Evolutionary conservation across 352 stramenopile species (phyloP).

Genomic region (Globisporangium solare): DNA sequence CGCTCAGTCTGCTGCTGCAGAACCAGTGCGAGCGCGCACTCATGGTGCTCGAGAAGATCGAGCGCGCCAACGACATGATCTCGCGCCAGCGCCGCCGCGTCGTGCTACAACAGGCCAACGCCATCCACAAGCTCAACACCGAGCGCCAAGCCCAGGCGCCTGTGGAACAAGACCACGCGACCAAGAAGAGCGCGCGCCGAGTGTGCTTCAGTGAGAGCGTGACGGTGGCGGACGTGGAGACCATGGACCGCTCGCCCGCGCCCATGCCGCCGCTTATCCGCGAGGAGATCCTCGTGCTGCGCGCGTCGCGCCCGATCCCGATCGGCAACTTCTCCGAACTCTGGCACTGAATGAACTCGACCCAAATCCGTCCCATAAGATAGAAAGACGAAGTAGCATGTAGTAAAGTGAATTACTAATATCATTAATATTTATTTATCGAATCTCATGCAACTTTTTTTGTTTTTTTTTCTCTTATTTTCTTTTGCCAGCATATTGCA

Average conservation of each 20-base stretch:
- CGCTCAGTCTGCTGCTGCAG: conserved; percentile 57
- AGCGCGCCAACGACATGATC: conserved; percentile 77
- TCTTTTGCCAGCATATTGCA: background rate
- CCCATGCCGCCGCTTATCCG: conserved; percentile 62
- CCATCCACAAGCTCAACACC: conserved; percentile 22
- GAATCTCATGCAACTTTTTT: background rate
- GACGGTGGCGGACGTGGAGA: conserved; percentile 28
- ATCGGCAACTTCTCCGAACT: conserved; percentile 77
- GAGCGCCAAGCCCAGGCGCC: background rate
- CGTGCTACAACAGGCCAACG: conserved; percentile 60
- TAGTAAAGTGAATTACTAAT: conserved; percentile 3
- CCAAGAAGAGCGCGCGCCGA: conserved; percentile 18
- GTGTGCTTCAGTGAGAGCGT: conserved; percentile 67
- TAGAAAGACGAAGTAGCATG: background rate
- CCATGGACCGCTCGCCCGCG: conserved; percentile 51
- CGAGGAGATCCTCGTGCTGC: conserved; percentile 77
- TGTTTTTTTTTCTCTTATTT: background rate
- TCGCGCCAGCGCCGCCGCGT: conserved; percentile 55
- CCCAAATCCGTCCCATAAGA: background rate
- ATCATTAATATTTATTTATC: conserved; percentile 14
- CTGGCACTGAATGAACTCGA: conserved; percentile 37
- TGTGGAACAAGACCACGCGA: too few relatives aligned
- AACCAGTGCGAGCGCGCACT: conserved; percentile 76
- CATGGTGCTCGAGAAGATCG: conserved; percentile 74
- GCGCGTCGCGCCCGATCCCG: conserved; percentile 65